A percentile compares a stretch with the other conserved stretches of the same genome.
These are phyloP conservation scores for Phylloporus sp. DNA, from an alignment of 768 basidiomycete genomes.

Conservation along the genomic window DNA sequence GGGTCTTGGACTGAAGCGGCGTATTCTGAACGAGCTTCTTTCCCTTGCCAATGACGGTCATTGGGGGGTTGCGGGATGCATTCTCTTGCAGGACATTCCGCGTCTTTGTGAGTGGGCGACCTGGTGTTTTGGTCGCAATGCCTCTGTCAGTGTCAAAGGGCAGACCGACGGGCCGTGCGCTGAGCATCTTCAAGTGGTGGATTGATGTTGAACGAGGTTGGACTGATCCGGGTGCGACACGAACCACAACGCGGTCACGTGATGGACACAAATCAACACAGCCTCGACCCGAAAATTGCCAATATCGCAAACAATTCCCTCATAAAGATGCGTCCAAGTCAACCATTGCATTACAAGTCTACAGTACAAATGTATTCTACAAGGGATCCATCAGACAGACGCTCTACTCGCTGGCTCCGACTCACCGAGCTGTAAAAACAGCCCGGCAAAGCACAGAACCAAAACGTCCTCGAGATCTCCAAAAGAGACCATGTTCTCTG, in stretches of 20 bases:
- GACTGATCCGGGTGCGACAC: neutral
- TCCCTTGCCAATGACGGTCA: slow-evolving; percentile 43
- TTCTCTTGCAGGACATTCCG: slow-evolving; percentile 46
- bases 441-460: slow-evolving; percentile 32
- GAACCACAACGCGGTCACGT: slow-evolving; percentile 29
- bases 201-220: neutral
- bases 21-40: slow-evolving; percentile 37
- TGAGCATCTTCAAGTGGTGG: slow-evolving; percentile 26
- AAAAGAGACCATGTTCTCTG: slow-evolving; percentile 53
- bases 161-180: slow-evolving; percentile 20
- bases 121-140: slow-evolving; percentile 48
- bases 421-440: slow-evolving; percentile 24
- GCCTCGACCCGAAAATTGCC: too few species aligned
- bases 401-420: slow-evolving; percentile 49
- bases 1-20: slow-evolving; percentile 29
- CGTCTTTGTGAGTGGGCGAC: slow-evolving; percentile 39
- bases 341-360: too few species aligned
- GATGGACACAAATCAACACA: slow-evolving; percentile 4
- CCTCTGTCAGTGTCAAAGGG: slow-evolving; percentile 26
- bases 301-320: too few species aligned
- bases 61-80: slow-evolving; percentile 34
- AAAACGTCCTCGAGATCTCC: slow-evolving; percentile 62
- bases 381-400: slow-evolving; percentile 57
- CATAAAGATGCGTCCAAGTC: too few species aligned
- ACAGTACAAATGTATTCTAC: neutral